Percentiles rank a stretch among this genome's conserved stretches.
Evolutionary conservation across 2,329 filamentous ascomycete genomes (phyloP).

Genomic region (Fusarium musae): DNA sequence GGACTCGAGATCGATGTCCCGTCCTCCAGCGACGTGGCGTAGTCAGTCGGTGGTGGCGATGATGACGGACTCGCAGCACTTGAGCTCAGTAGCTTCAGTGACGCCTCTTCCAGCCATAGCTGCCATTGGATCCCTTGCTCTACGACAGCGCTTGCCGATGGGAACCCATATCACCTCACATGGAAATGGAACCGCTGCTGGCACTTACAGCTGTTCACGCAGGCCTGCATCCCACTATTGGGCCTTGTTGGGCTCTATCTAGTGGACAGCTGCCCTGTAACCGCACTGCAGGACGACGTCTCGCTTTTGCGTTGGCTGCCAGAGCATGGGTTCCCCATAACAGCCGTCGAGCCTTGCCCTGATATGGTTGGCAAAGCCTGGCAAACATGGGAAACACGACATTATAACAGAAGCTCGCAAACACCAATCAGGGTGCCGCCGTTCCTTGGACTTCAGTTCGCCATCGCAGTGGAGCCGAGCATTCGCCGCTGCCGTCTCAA

Average conservation of each 20-base stretch:
- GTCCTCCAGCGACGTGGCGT: conserved; percentile 14
- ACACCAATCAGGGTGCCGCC: conserved; percentile 39
- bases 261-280: conserved; percentile 28
- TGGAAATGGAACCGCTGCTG: conserved; percentile 33
- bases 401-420: conserved; percentile 9
- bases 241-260: conserved; percentile 33
- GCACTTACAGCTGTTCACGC: conserved; percentile 21
- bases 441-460: conserved; percentile 16
- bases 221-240: conserved; percentile 25
- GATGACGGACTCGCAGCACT: conserved; percentile 35
- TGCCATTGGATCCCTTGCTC: conserved; percentile 26
- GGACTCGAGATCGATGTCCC: conserved; percentile 12
- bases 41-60: conserved; percentile 20
- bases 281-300: conserved; percentile 8
- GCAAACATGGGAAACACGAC: conserved; percentile 22
- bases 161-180: conserved; percentile 35
- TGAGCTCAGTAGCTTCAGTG: conserved; percentile 30
- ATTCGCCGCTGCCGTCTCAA: conserved; percentile 36
- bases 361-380: conserved; percentile 14
- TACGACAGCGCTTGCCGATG: conserved; percentile 39
- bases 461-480: conserved; percentile 41
- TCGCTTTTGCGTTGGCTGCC: conserved; percentile 20
- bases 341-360: conserved; percentile 10
- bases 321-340: conserved; percentile 27
- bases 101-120: conserved; percentile 40